Conservation (phyloP, 208 protist genomes). For the Tritrichomonas musculus region DNA sequence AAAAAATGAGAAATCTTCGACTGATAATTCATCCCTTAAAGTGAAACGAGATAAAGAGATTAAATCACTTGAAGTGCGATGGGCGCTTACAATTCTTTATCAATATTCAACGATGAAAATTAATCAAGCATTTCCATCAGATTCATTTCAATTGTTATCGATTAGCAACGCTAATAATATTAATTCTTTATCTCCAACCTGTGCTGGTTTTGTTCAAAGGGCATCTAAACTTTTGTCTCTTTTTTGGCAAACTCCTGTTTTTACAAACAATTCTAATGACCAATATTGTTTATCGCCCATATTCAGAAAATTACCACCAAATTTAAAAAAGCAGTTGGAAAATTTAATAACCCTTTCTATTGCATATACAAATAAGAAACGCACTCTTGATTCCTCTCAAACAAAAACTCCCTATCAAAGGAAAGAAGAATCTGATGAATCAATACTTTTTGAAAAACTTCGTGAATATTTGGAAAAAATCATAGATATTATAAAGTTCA, state of each 20-base stretch:
- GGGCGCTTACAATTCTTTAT: not conserved
- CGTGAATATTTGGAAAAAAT: not conserved
- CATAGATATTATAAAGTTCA: not conserved
- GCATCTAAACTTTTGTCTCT: not conserved
- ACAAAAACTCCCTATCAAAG: not conserved
- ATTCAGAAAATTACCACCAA: not conserved
- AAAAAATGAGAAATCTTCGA: not conserved
- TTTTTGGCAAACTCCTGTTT: not conserved
- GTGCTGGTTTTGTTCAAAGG: not conserved
- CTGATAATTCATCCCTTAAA: not conserved
- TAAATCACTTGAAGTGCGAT: not conserved
- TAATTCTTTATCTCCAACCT: not conserved
- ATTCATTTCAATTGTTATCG: not conserved
- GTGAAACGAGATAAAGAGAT: not conserved
- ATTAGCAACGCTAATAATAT: too few species aligned
- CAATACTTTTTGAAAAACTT: not conserved
- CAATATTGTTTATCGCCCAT: not conserved
- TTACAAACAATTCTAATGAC: not conserved
- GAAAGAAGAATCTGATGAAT: not conserved
- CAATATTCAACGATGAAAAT: not conserved
- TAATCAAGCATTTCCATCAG: not conserved
- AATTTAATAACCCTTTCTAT: not conserved
- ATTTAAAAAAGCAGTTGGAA: not conserved
- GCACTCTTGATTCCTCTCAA: not conserved
- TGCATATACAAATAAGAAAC: not conserved